Conservation (phyloP, 805 yeast genomes). For the Saturnispora serradocipensis region DNA sequence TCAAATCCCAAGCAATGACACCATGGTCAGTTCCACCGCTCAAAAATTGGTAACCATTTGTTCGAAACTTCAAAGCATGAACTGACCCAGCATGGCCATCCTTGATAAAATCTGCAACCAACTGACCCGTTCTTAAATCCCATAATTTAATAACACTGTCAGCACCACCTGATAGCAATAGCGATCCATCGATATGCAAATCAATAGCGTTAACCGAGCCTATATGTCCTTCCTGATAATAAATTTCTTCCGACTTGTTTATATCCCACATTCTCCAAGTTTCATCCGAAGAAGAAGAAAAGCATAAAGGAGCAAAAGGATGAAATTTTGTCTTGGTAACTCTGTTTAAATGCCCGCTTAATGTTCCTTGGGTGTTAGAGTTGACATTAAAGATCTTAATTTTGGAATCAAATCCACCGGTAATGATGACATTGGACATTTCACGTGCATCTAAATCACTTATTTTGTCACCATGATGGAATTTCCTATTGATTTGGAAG, state of each 20-base stretch:
- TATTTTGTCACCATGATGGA: constrained; percentile 49
- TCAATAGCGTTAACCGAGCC: constrained; percentile 55
- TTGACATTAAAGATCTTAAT: constrained; percentile 20
- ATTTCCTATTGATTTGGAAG: constrained; percentile 26
- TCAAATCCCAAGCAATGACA: constrained; percentile 79
- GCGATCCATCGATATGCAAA: constrained; percentile 70
- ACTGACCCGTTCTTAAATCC: constrained; percentile 78
- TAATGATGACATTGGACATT: constrained; percentile 20
- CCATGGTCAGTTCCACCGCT: constrained; percentile 81
- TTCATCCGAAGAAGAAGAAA: constrained; percentile 70
- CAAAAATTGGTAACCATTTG: constrained; percentile 66
- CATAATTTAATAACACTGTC: constrained; percentile 69
- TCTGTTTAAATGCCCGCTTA: constrained; percentile 43
- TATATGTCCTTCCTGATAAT: constrained; percentile 80
- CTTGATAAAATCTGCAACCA: constrained; percentile 40
- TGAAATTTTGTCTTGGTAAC: constrained; percentile 57
- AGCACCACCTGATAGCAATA: constrained; percentile 67
- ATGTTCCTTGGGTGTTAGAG: background rate
- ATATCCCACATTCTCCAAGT: constrained; percentile 90
- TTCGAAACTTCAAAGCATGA: constrained; percentile 63
- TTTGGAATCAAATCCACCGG: constrained; percentile 40
- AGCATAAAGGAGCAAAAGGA: constrained; percentile 48
- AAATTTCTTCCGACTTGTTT: constrained; percentile 37
- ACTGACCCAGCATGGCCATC: constrained; percentile 65
- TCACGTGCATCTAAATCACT: constrained; percentile 60